Conservation (phyloP, 805 yeast species). For the Yarrowia divulgata region DNA sequence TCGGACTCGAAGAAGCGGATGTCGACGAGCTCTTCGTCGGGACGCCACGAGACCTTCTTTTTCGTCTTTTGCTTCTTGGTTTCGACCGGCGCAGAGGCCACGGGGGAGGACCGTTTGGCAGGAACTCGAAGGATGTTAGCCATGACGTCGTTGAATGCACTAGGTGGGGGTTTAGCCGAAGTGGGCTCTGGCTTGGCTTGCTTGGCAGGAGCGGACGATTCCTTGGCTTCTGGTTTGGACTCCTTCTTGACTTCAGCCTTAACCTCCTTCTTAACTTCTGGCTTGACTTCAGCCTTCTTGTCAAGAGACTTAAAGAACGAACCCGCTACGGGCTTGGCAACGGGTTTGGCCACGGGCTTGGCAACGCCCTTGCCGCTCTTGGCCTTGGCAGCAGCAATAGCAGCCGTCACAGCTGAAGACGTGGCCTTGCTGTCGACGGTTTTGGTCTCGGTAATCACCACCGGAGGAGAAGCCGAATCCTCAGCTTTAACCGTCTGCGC, state of each 20-base stretch:
- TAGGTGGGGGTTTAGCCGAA: neutral
- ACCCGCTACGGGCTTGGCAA: constrained; percentile 1
- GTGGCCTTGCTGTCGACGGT: neutral
- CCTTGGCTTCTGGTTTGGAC: neutral
- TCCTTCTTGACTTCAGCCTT: neutral
- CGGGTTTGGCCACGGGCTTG: neutral
- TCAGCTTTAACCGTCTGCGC: constrained; percentile 9
- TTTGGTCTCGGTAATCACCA: neutral
- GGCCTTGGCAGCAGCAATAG: constrained; percentile 12
- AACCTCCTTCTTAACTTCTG: neutral
- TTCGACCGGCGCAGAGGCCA: constrained; percentile 9
- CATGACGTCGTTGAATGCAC: constrained; percentile 32
- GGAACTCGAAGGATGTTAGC: constrained; percentile 27
- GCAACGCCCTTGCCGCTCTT: constrained; percentile 1
- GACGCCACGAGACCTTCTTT: constrained; percentile 31
- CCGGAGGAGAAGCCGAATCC: neutral
- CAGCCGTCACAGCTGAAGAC: constrained; percentile 1
- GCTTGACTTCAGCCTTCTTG: neutral
- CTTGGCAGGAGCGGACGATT: no score
- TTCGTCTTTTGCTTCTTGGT: constrained; percentile 30
- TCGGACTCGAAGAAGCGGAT: constrained; percentile 34
- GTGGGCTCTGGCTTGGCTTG: no score
- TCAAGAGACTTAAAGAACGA: constrained; percentile 24
- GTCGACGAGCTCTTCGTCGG: constrained; percentile 22
- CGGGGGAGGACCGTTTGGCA: constrained; percentile 19